Conservation (phyloP, 768 basidiomycete species). For the Phaeolepiota aurea region DNA sequence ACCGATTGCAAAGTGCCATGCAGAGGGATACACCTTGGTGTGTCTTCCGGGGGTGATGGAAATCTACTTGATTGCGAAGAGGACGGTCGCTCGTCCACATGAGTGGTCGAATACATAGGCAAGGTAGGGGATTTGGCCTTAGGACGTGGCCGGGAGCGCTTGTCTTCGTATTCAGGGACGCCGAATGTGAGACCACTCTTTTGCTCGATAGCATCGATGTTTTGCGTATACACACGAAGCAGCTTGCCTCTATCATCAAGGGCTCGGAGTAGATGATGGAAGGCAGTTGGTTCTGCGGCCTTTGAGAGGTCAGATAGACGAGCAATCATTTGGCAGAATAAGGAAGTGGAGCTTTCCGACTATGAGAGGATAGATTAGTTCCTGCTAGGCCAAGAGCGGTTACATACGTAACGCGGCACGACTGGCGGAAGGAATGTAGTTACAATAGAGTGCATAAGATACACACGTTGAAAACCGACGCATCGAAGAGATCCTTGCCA, state of each 20-base stretch:
- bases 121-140: slow-evolving; percentile 25
- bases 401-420: not conserved
- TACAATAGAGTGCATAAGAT: not conserved
- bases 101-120: not conserved
- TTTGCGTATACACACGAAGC: slow-evolving; percentile 87
- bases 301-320: slow-evolving; percentile 67
- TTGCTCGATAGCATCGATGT: slow-evolving; percentile 83
- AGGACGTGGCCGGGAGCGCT: slow-evolving; percentile 43
- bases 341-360: slow-evolving; percentile 67
- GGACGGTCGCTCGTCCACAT: slow-evolving; percentile 11
- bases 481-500: slow-evolving; percentile 87
- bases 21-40: slow-evolving; percentile 80
- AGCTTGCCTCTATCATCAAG: slow-evolving; percentile 73
- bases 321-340: slow-evolving; percentile 88
- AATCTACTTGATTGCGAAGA: slow-evolving; percentile 18
- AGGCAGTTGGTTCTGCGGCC: slow-evolving; percentile 69
- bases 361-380: slow-evolving; percentile 18
- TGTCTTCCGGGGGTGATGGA: slow-evolving; percentile 45
- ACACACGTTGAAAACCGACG: slow-evolving; percentile 80
- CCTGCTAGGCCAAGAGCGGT: not conserved
- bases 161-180: slow-evolving; percentile 61
- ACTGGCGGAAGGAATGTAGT: slow-evolving; percentile 1
- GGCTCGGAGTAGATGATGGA: slow-evolving; percentile 66
- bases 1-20: slow-evolving; percentile 79
- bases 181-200: slow-evolving; percentile 86